Evolutionary conservation across 306 rosid genomes (phyloP).

Genomic region (Fragaria nilgerrensis): DNA sequence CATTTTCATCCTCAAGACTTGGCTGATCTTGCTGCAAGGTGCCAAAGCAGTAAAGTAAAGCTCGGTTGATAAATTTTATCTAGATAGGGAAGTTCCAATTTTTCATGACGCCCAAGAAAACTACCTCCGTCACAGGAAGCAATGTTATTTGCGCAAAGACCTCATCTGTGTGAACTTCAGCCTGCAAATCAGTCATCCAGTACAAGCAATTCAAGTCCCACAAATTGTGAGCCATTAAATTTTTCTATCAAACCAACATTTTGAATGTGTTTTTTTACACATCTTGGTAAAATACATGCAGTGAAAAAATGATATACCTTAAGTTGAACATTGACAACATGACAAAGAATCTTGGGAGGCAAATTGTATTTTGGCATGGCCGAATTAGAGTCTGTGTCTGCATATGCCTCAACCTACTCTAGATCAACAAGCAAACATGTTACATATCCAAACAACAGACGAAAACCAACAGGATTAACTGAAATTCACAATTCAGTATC

Average conservation of each 20-base stretch:
- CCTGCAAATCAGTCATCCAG: slow-evolving; percentile 42
- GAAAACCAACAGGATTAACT: background rate
- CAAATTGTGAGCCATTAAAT: background rate
- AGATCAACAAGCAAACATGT: slow-evolving; percentile 29
- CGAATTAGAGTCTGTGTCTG: slow-evolving; percentile 31
- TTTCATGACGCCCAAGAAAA: no score
- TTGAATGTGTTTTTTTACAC: background rate
- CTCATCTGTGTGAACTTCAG: slow-evolving; percentile 53
- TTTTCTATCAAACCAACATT: slow-evolving; percentile 9
- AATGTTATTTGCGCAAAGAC: slow-evolving; percentile 51
- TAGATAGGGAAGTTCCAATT: background rate
- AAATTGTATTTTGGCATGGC: slow-evolving; percentile 50
- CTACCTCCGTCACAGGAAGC: no score
- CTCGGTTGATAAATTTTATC: slow-evolving; percentile 2
- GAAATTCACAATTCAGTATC: background rate
- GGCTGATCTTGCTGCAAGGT: slow-evolving; percentile 39
- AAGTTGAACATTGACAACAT: slow-evolving; percentile 41
- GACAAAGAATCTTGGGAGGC: slow-evolving; percentile 65
- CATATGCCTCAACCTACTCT: slow-evolving; percentile 48
- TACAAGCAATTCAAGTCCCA: background rate
- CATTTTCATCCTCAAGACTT: slow-evolving; percentile 19
- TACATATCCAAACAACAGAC: background rate
- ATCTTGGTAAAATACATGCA: background rate
- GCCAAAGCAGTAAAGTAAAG: slow-evolving; percentile 13
- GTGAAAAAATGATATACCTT: slow-evolving; percentile 39